Evolutionary conservation across 805 yeast genomes (phyloP), one percentile per base, ranked within the genome.

Genomic region (Zygosaccharomyces pseudorouxii): DNA sequence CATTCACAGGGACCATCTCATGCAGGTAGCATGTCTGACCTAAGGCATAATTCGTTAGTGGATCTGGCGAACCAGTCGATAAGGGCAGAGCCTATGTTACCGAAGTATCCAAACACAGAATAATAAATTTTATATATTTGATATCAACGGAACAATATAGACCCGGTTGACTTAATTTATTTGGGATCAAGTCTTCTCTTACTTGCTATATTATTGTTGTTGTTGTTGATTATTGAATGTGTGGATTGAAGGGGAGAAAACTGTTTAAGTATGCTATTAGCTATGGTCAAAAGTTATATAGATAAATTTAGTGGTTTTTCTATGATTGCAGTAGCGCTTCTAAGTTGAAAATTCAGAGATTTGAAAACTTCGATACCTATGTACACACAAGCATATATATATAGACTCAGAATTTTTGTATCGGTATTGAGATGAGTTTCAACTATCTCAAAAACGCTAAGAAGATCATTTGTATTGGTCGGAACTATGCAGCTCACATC

Each of bases 401-500:
- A 25, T 37, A 19, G 12, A 20, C 4, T 8, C n/a, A 10, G 3
- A 14, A 37, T 19, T 11, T 23, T 16, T n/a, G 18, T 16, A 25
- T 28, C 4, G 19, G 10, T n/a, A 2, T 18, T 5, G 45, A 7
- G 11, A 78, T 78, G 81, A 72, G 78, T 30, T 73, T 61, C 59
- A 65, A 71, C 27, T 86, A 84, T 63, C 70, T 82, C 37, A 80
- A 78, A 48, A 60, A 71, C 16, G 89, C 88, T 2, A 76, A 83
- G 31, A 93, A 93, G 70, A 79, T 92, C 61, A 78, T 93, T 14
- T 93, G 99, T 68, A 92, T 93, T 56, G 99, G 99, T 39, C 84
- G 99, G 59, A 93, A 93, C 69, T 93, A 89, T 65, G 95, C 89
- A n/a, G 97, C 96, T 18, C 99, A 93, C 61, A 87, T 89, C 63